Evolutionary conservation across 345 rosid genomes (phyloP).

Genomic region (Noccaea caerulescens): DNA sequence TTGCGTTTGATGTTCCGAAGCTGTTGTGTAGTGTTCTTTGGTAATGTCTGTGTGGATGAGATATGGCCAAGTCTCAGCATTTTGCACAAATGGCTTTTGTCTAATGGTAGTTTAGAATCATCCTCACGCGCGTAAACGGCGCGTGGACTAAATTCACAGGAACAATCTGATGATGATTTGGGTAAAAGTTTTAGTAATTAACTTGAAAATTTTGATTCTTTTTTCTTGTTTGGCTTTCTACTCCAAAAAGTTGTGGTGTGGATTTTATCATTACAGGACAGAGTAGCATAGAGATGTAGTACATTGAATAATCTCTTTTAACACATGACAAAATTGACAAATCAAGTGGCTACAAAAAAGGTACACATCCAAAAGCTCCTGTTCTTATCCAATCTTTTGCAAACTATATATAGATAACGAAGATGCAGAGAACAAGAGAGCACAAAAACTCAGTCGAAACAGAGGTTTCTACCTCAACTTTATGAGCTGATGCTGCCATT

Average conservation of each 20-base stretch:
- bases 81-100: constrained; percentile 22
- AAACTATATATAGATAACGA: constrained; percentile 6
- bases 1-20: constrained; percentile 15
- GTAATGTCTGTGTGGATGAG: constrained; percentile 45
- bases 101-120: constrained; percentile 21
- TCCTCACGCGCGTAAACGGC: constrained; percentile 15
- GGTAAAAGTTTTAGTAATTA: background rate
- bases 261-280: constrained; percentile 41
- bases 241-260: constrained; percentile 35
- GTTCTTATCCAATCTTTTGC: constrained; percentile 41
- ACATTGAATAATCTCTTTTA: constrained; percentile 26
- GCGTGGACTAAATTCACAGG: background rate
- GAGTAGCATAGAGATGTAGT: constrained; percentile 30
- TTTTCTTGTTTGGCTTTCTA: background rate
- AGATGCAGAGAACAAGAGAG: constrained; percentile 16
- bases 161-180: background rate
- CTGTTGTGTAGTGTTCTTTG: constrained; percentile 25
- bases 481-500: constrained; percentile 2
- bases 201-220: background rate
- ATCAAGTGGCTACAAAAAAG: constrained; percentile 42
- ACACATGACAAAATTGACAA: constrained; percentile 33
- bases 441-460: background rate
- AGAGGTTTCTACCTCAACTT: constrained; percentile 15
- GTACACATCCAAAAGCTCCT: constrained; percentile 38
- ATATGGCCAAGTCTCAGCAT: constrained; percentile 44